phyloP scores from a whole-genome alignment of 495 filamentous ascomycete species.

The Penicillium pancosmium region DNA sequence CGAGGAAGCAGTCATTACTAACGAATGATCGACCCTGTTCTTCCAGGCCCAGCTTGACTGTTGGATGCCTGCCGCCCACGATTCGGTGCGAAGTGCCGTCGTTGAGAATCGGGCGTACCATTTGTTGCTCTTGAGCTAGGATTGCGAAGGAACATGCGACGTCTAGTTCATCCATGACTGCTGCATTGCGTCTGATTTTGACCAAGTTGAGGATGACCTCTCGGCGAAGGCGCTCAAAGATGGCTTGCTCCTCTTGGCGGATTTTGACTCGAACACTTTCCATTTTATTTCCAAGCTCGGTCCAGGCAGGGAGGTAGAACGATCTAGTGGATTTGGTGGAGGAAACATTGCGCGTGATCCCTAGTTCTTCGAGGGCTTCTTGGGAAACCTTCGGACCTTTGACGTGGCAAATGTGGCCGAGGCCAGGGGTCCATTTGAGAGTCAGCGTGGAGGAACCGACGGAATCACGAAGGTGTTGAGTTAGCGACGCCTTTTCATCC shows the following conservation, averaged over 20 bases:
- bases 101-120: slow-evolving; percentile 74
- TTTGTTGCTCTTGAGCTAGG: slow-evolving; percentile 71
- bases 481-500: slow-evolving; percentile 60
- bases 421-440: slow-evolving; percentile 78
- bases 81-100: slow-evolving; percentile 62
- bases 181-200: slow-evolving; percentile 82
- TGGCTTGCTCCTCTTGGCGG: slow-evolving; percentile 73
- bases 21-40: slow-evolving; percentile 83
- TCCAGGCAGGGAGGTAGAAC: slow-evolving; percentile 85
- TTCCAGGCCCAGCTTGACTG: slow-evolving; percentile 78
- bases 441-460: slow-evolving; percentile 64
- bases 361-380: slow-evolving; percentile 41
- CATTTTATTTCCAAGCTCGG: slow-evolving; percentile 69
- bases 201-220: slow-evolving; percentile 77
- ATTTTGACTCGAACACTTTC: slow-evolving; percentile 76
- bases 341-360: slow-evolving; percentile 62
- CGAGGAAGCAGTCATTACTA: slow-evolving; percentile 83
- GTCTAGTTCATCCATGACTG: slow-evolving; percentile 89
- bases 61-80: slow-evolving; percentile 83
- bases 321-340: slow-evolving; percentile 83
- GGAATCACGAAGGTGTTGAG: slow-evolving; percentile 57
- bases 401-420: slow-evolving; percentile 89
- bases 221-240: slow-evolving; percentile 71
- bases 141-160: slow-evolving; percentile 81
- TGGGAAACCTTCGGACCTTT: slow-evolving; percentile 73